Percentiles rank a stretch among this genome's conserved stretches.
These are phyloP conservation scores for Annona squamosa DNA, from an alignment of 164 flowering plant species.

Conservation along the genomic window DNA sequence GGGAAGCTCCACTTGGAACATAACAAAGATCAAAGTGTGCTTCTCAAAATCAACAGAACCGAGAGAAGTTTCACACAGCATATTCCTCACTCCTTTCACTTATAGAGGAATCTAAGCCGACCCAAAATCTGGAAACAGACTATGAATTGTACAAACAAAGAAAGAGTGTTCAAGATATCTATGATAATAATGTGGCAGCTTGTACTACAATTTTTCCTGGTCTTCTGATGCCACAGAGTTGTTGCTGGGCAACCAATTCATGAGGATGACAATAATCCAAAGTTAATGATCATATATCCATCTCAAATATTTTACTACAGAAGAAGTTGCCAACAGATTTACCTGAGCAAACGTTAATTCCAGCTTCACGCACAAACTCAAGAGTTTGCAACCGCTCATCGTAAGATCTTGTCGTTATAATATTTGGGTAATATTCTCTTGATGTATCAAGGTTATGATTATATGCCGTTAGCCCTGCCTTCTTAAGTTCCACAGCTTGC, in stretches of 20 bases:
- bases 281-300: too few species aligned
- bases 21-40: too few species aligned
- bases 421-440: slow-evolving; percentile 86
- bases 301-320: neutral
- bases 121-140: neutral
- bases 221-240: neutral
- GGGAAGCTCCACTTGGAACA: too few species aligned
- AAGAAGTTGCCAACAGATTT: slow-evolving; percentile 6
- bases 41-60: too few species aligned
- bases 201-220: neutral
- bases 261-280: too few species aligned
- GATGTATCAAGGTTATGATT: slow-evolving; percentile 99
- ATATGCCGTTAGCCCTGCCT: slow-evolving; percentile 97
- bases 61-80: neutral
- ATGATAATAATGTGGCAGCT: neutral
- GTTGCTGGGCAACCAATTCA: neutral
- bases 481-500: slow-evolving; percentile 85
- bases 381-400: slow-evolving; percentile 93
- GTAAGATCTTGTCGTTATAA: slow-evolving; percentile 87
- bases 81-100: neutral
- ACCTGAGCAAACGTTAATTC: slow-evolving; percentile 98
- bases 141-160: neutral
- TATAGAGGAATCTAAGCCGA: neutral
- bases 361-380: slow-evolving; percentile 86
- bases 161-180: neutral